These are phyloP conservation scores for Aspergillus transmontanensis DNA, from an alignment of 2,329 filamentous ascomycete genomes.

Conservation along the genomic window DNA sequence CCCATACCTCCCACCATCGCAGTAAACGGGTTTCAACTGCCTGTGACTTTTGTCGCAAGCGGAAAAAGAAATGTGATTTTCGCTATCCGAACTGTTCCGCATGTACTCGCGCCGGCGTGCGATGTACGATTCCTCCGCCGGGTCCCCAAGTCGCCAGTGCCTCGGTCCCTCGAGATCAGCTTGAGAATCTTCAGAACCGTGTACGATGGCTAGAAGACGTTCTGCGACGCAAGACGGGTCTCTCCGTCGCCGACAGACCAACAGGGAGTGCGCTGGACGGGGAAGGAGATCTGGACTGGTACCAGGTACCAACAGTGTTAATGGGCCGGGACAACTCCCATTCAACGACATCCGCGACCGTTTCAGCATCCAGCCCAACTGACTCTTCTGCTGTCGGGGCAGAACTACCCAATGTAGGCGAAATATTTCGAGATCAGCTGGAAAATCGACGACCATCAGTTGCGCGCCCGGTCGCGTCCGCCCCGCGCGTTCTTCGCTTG, in stretches of 20 bases:
- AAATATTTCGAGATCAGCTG: conserved; percentile 43
- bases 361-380: conserved; percentile 15
- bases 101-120: conserved; percentile 43
- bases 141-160: conserved; percentile 41
- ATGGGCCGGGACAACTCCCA: conserved; percentile 32
- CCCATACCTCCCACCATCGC: conserved; percentile 19
- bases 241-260: conserved; percentile 34
- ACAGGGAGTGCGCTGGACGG: conserved; percentile 38
- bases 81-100: conserved; percentile 45
- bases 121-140: conserved; percentile 42
- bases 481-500: conserved; percentile 36
- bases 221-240: conserved; percentile 37
- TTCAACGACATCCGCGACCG: conserved; percentile 20
- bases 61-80: conserved; percentile 47
- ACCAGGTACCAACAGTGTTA: conserved; percentile 41
- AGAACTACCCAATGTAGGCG: conserved; percentile 41
- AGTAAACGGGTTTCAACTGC: conserved; percentile 44
- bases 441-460: conserved; percentile 40
- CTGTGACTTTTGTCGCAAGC: conserved; percentile 44
- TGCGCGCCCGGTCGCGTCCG: conserved; percentile 32
- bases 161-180: conserved; percentile 42
- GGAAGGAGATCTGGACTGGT: conserved; percentile 39
- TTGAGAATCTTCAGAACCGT: conserved; percentile 43
- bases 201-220: conserved; percentile 43
- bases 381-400: conserved; percentile 26